A percentile compares a stretch with the other conserved stretches of the same genome.
phyloP scores from a whole-genome alignment of 139 green algal genomes.

The Volvox reticuliferus region DNA sequence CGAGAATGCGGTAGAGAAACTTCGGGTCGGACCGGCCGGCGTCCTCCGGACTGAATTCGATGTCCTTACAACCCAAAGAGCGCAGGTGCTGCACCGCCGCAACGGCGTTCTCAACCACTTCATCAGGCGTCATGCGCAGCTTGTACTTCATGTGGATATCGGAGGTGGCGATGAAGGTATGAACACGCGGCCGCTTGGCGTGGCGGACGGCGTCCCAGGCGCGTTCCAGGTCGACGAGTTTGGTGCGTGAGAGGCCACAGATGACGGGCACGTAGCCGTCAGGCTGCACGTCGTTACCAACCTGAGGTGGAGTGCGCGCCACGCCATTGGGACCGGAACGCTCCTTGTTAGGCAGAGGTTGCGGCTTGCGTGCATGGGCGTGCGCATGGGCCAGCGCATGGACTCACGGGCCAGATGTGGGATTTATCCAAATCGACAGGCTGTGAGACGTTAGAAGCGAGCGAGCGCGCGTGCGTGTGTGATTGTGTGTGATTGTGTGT shows the following conservation, averaged over 20 bases:
- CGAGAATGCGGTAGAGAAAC: conserved; percentile 91
- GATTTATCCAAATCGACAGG: too few relatives aligned
- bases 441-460: background rate
- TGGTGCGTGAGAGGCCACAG: conserved; percentile 94
- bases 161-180: conserved; percentile 98
- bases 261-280: conserved; percentile 98
- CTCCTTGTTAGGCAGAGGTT: too few relatives aligned
- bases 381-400: too few relatives aligned
- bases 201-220: conserved; percentile 93
- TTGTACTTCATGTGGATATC: conserved; percentile 98
- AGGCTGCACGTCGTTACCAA: conserved; percentile 82
- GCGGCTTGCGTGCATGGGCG: too few relatives aligned
- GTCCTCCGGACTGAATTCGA: conserved; percentile 98
- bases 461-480: background rate
- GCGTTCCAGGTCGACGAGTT: conserved; percentile 83
- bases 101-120: conserved; percentile 94
- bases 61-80: conserved; percentile 94
- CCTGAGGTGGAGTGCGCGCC: background rate
- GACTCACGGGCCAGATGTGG: too few relatives aligned
- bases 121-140: conserved; percentile 87
- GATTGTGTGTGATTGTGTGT: background rate
- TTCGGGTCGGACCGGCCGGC: conserved; percentile 89
- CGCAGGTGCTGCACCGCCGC: conserved; percentile 88
- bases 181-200: conserved; percentile 92
- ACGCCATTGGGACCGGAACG: too few relatives aligned